Conservation (phyloP, 306 rosid species). For the Quillaja saponaria region DNA sequence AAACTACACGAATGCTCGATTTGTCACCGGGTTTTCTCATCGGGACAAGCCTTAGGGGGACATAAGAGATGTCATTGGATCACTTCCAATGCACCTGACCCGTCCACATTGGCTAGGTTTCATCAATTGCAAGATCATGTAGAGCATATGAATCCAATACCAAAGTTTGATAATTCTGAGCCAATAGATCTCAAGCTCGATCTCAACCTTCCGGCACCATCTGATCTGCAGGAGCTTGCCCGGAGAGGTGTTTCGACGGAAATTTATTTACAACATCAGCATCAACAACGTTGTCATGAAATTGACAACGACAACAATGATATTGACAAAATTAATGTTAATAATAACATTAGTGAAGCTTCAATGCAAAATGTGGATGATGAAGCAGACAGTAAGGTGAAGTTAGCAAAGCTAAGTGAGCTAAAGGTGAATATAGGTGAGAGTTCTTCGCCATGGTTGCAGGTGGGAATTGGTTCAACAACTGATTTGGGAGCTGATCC, state of each 20-base stretch:
- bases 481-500: slow-evolving; percentile 59
- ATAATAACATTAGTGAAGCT: slow-evolving; percentile 26
- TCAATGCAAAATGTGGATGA: slow-evolving; percentile 58
- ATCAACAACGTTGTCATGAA: slow-evolving; percentile 19
- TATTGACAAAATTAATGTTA: slow-evolving; percentile 30
- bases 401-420: slow-evolving; percentile 85
- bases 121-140: slow-evolving; percentile 66
- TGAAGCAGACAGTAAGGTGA: slow-evolving; percentile 73
- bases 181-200: slow-evolving; percentile 73
- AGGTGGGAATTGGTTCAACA: slow-evolving; percentile 84
- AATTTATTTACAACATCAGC: slow-evolving; percentile 45
- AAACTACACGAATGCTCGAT: slow-evolving; percentile 93
- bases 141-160: slow-evolving; percentile 41
- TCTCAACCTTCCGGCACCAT: slow-evolving; percentile 77
- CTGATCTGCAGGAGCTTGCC: slow-evolving; percentile 23
- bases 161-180: slow-evolving; percentile 50
- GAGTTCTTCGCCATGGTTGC: slow-evolving; percentile 85
- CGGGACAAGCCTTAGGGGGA: slow-evolving; percentile 92
- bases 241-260: slow-evolving; percentile 44
- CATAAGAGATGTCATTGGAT: slow-evolving; percentile 98
- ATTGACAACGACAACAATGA: slow-evolving; percentile 37
- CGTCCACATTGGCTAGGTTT: slow-evolving; percentile 58
- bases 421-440: slow-evolving; percentile 65
- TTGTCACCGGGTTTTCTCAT: slow-evolving; percentile 84
- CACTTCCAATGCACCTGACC: slow-evolving; percentile 65